Base-by-base conservation (phyloP, 2,329 filamentous ascomycete genomes). In the Monosporascus sp. region DNA sequence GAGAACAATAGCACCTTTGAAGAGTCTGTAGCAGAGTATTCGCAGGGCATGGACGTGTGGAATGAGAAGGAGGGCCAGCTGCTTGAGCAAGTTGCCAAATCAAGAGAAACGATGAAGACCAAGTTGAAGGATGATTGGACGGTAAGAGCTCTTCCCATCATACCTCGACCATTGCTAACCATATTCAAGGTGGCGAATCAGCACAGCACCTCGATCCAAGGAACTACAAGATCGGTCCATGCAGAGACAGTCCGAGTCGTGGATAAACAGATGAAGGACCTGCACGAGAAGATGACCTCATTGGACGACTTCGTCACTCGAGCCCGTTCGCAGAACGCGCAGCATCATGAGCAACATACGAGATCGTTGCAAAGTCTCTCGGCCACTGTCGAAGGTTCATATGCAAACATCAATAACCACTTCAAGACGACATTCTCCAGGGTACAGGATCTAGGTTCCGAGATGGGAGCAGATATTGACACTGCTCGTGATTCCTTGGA, bases 201-300 rank as follows among this genome's bases (percentile, higher is more conserved):
- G 53, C 87, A 89, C 64, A 95, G 91, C 62, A 84, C 79, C n/a
- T 86, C 87, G 6, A 93, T 99, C 62, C 89, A 93, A 61, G 80
- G 82, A 7, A 89, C 89, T 0, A 92, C 93, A 0, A 88, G 89
- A 62, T 89, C 89, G 2, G 91, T 97, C 1, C 92, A 99, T 61
- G 87, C 88, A 36, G 89, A 96, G 71, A 97, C 93, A 0, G 84
- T 96, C 31, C 86, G 87, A 7, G 93, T 95, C 54, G 92, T 97
- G 14, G 89, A 93, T 64, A 86, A 88, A 53, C 94, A 99, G 72
- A 89, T 95, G 74, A 80, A 82, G 52, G 89, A 96, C 60, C 87
- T 99, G 66, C 87, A 89, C 56, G 81, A 79, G n/a, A 90, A 97
- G 70, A 92, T 99, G 82, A 83, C 86, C 53, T 89, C 90, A 1